Evolutionary conservation across 208 protist genomes (phyloP).

Genomic region (Crithidia fasciculata): DNA sequence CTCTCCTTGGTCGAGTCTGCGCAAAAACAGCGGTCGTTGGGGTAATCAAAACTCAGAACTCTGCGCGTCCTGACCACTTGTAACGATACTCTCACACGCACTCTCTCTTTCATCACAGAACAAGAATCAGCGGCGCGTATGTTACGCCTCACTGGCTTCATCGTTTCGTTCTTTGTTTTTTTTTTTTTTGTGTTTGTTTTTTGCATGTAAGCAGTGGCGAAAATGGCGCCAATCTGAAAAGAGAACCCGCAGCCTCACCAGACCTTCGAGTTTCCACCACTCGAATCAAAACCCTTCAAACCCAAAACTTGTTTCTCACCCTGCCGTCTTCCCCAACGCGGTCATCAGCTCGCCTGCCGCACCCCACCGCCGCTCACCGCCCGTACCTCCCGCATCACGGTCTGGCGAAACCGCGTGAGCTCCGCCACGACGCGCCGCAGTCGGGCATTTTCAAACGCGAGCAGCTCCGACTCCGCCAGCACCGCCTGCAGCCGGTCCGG

Average conservation of each 20-base stretch:
- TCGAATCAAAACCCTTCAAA: no score
- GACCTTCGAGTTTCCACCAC: no score
- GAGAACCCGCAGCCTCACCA: neutral
- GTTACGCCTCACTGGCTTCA: neutral
- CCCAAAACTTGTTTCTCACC: no score
- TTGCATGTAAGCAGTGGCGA: neutral
- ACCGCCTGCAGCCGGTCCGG: conserved; percentile 1
- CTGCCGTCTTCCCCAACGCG: no score
- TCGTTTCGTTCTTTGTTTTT: conserved; percentile 1
- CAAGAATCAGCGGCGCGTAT: no score
- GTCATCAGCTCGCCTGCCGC: neutral
- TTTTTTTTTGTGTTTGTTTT: conserved; percentile 15
- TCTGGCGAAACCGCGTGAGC: conserved; percentile 33
- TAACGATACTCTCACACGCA: no score
- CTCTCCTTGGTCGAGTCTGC: no score
- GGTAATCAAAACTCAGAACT: no score
- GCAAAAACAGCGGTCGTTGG: no score
- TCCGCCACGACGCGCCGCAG: conserved; percentile 15
- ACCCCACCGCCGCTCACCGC: neutral
- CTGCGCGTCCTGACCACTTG: no score
- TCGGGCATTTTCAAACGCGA: conserved; percentile 22
- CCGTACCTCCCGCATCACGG: conserved; percentile 27
- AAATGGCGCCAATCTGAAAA: neutral
- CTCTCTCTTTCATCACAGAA: no score
- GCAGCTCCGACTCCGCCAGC: neutral